phyloP scores from a whole-genome alignment of 805 yeast genomes.

The Ogataea naganishii region DNA sequence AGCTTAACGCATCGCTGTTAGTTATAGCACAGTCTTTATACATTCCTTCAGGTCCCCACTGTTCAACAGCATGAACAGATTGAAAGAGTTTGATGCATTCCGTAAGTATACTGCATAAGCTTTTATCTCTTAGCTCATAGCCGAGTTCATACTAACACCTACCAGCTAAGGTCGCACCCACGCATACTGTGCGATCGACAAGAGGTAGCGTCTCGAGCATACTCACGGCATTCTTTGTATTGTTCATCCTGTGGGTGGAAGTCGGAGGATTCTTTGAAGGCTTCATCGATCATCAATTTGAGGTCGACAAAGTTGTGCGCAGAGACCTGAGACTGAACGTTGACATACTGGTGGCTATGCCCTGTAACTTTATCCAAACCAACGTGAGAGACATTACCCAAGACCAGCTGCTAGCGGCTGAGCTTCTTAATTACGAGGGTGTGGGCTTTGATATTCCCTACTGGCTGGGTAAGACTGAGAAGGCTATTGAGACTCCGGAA shows the following conservation, averaged over 20 bases:
- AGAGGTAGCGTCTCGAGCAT: constrained; percentile 74
- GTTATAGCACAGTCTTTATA: background rate
- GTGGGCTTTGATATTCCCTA: constrained; percentile 46
- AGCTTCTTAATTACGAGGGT: constrained; percentile 65
- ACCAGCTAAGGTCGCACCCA: constrained; percentile 57
- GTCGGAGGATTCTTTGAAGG: constrained; percentile 84
- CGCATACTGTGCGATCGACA: constrained; percentile 62
- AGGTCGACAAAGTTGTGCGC: constrained; percentile 55
- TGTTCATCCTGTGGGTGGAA: constrained; percentile 75
- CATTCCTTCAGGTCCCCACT: no score
- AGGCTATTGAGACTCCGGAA: constrained; percentile 45
- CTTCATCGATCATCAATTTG: constrained; percentile 64
- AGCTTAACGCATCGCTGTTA: no score
- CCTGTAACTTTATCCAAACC: constrained; percentile 69
- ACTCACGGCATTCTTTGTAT: constrained; percentile 47
- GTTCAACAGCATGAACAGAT: no score
- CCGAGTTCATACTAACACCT: background rate
- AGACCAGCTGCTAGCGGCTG: constrained; percentile 73
- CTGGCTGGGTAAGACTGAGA: constrained; percentile 33
- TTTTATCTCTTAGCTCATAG: no score
- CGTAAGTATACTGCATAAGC: constrained; percentile 31
- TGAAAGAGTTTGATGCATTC: constrained; percentile 63
- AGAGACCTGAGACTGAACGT: constrained; percentile 61
- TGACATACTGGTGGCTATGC: constrained; percentile 76
- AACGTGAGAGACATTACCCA: constrained; percentile 70